phyloP scores from a whole-genome alignment of 805 yeast genomes.

The Candida pseudofarinosa region DNA sequence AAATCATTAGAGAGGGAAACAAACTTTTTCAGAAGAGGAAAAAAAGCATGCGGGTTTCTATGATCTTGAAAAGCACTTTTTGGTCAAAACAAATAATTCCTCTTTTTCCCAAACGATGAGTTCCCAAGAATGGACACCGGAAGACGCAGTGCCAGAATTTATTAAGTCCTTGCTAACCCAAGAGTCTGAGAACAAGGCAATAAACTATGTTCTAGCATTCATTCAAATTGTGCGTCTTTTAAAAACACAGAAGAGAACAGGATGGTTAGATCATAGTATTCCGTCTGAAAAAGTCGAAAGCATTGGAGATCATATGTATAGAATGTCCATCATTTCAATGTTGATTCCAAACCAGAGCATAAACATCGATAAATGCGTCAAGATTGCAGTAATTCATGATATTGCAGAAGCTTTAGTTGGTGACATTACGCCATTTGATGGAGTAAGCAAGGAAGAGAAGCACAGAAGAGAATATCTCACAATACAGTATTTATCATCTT shows the following conservation, averaged over 20 bases:
- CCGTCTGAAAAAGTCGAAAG: conserved; percentile 56
- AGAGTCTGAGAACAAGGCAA: conserved; percentile 13
- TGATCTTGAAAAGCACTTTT: background rate
- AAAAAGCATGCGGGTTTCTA: background rate
- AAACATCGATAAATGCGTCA: conserved; percentile 66
- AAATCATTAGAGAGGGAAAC: too few species aligned
- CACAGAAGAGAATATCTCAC: conserved; percentile 76
- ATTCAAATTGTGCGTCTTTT: conserved; percentile 65
- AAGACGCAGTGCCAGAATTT: conserved; percentile 33
- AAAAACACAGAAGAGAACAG: conserved; percentile 83
- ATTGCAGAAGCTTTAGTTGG: conserved; percentile 94
- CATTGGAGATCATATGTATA: conserved; percentile 92
- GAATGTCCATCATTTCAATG: conserved; percentile 84
- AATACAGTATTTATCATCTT: conserved; percentile 57
- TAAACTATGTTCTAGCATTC: conserved; percentile 53
- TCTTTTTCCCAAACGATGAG: background rate
- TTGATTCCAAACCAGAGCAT: conserved; percentile 52
- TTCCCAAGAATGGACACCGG: conserved; percentile 47
- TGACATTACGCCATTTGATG: conserved; percentile 80
- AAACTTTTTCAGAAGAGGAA: too few species aligned
- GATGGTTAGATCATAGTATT: conserved; percentile 75
- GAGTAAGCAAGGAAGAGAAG: conserved; percentile 71
- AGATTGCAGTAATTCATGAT: conserved; percentile 88
- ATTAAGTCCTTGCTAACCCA: conserved; percentile 5
- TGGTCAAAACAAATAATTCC: background rate